These are phyloP conservation scores for Lophium mytilinum DNA, from an alignment of 495 filamentous ascomycete species.

Conservation along the genomic window DNA sequence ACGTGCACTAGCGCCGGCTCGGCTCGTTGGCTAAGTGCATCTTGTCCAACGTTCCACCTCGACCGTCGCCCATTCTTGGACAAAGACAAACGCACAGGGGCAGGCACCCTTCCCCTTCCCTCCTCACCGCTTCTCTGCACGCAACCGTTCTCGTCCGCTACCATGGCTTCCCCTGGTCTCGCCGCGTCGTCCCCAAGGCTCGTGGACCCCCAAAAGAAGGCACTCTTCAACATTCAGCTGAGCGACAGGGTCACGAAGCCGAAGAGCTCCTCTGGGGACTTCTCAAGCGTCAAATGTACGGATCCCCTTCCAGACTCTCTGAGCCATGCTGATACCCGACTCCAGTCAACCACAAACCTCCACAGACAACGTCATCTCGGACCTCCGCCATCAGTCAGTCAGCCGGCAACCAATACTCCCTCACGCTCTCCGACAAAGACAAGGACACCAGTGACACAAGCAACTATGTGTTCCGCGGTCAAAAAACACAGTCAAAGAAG, in stretches of 20 bases:
- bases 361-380: constrained; percentile 32
- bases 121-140: neutral
- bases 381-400: constrained; percentile 26
- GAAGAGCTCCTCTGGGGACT: neutral
- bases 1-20: neutral
- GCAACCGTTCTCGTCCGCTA: neutral
- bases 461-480: constrained; percentile 45
- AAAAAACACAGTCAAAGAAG: constrained; percentile 37
- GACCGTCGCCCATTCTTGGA: neutral
- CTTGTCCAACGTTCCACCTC: neutral
- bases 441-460: constrained; percentile 37
- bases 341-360: constrained; percentile 45
- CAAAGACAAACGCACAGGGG: neutral
- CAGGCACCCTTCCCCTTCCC: neutral
- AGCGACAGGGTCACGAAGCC: constrained; percentile 15
- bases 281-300: constrained; percentile 20
- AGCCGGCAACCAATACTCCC: constrained; percentile 38
- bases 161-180: constrained; percentile 25
- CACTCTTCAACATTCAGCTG: constrained; percentile 21
- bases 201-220: constrained; percentile 23
- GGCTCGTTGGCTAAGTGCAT: neutral
- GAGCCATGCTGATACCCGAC: neutral
- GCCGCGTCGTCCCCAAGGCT: constrained; percentile 6
- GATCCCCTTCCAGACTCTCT: neutral
- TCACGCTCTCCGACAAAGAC: constrained; percentile 46